phyloP scores from a whole-genome alignment of 2,329 filamentous ascomycete species.

The Elsinoe batatas region DNA sequence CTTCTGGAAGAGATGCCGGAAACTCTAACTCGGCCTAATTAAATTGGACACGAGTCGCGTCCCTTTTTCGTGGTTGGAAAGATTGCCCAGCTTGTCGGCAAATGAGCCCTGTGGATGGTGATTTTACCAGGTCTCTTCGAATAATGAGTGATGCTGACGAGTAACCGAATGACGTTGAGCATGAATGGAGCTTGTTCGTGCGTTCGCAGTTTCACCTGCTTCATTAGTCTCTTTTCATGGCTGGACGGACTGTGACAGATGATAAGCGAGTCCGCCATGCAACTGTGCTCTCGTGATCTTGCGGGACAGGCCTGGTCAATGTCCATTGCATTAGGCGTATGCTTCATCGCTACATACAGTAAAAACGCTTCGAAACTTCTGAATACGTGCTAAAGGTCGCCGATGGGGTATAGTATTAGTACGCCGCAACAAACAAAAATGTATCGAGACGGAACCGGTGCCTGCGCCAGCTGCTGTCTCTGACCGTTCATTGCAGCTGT shows the following conservation, averaged over 20 bases:
- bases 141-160: not conserved
- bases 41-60: slow-evolving; percentile 2
- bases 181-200: not conserved
- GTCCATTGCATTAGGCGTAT: not conserved
- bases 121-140: no score
- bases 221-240: not conserved
- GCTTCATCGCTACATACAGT: slow-evolving; percentile 3
- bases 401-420: slow-evolving; percentile 10
- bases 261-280: slow-evolving; percentile 5
- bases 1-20: slow-evolving; percentile 1
- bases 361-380: slow-evolving; percentile 2
- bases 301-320: not conserved
- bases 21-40: not conserved
- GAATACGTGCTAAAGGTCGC: not conserved
- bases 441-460: not conserved
- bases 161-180: not conserved
- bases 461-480: not conserved
- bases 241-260: not conserved
- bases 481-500: not conserved
- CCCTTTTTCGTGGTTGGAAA: not conserved
- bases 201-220: slow-evolving; percentile 7
- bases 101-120: not conserved
- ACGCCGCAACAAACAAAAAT: not conserved
- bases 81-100: not conserved
- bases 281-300: not conserved